Base-by-base conservation (phyloP, 495 filamentous ascomycete species). In the Neurospora pannonica region DNA sequence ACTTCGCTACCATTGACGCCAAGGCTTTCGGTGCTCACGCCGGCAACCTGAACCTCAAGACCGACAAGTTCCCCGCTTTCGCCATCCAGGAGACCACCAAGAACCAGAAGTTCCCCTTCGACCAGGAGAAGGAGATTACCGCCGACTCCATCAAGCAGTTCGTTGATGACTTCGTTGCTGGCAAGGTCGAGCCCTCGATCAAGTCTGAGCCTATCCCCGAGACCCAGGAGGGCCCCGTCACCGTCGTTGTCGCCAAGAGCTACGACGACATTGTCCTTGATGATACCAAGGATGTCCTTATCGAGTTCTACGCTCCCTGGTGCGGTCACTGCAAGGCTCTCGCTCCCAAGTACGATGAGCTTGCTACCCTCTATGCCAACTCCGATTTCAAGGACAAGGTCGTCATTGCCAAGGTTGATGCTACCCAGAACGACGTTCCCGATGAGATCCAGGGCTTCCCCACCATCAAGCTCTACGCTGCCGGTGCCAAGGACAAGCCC, bases 271-370 rank as follows among this genome's bases (percentile, higher is more conserved):
- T 98, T 71, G 95, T 99, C 80, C 88, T 98, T 39, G 90, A 99
- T 78, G 92, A 97, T 81, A 88, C 92, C 76, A 97, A 98, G 90
- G 96, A 99, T 84, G 96, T 99, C 62, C 89, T 99, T 75, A 89
- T 97, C 74, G 96, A 99, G 87, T 99, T 97, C 88, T 99, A 97
- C 83, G 96, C 96, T 34, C 97, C 97, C 54, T 98, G 96, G 97
- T 99, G 97, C 82, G 96, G 96, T 77, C 96, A 99, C 89, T 99
- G 96, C 92, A 99, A 99, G 88, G 92, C 94, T 75, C 86, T 96
- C 38, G 93, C 92, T 62, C 93, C 93, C 75, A 93, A 96, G 86
- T 96, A 95, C 81, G 93, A 97, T 76, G 94, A 97, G 82, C 93
- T 99, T 73, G 96, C 91, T 37, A 84, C 85, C 72, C 85, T 97